Percentiles rank a stretch among this genome's conserved stretches.
These are phyloP conservation scores for Psilocybe cubensis DNA, from an alignment of 768 basidiomycete genomes.

Conservation along the genomic window DNA sequence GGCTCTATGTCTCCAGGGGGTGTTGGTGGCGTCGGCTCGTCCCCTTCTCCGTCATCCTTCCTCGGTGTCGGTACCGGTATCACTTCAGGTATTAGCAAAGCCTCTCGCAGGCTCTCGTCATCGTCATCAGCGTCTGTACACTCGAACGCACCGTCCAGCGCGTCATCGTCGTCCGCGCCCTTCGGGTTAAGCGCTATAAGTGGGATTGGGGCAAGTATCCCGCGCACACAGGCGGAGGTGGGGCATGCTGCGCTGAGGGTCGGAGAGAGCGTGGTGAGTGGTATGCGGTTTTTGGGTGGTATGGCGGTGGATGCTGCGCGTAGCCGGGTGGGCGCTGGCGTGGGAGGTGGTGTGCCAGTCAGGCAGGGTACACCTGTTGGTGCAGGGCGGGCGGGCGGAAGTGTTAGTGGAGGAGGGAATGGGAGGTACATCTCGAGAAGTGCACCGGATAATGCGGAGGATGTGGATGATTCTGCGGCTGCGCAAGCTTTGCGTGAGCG, in stretches of 20 bases:
- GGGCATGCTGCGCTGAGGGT: slow-evolving; percentile 60
- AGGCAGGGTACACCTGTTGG: too few species aligned
- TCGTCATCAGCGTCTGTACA: slow-evolving; percentile 19
- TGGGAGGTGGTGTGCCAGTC: too few species aligned
- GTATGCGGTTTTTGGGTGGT: slow-evolving; percentile 66
- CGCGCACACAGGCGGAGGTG: slow-evolving; percentile 49
- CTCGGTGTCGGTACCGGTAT: background rate
- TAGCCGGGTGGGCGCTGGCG: slow-evolving; percentile 27
- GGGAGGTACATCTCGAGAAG: slow-evolving; percentile 61
- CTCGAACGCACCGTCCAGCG: slow-evolving; percentile 6
- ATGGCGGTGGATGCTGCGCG: slow-evolving; percentile 58
- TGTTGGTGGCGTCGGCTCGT: too few species aligned
- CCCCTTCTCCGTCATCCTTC: background rate
- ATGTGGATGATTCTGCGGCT: slow-evolving; percentile 10
- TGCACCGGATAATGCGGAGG: slow-evolving; percentile 48
- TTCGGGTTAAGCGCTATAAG: slow-evolving; percentile 20
- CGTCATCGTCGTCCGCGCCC: slow-evolving; percentile 24
- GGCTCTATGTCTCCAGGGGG: too few species aligned
- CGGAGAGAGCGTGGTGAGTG: slow-evolving; percentile 63
- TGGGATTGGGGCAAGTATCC: slow-evolving; percentile 9
- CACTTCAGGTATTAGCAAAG: too few species aligned
- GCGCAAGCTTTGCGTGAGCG: slow-evolving; percentile 19
- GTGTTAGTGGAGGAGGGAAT: slow-evolving; percentile 14
- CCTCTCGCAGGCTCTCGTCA: slow-evolving; percentile 19
- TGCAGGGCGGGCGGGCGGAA: too few species aligned